Evolutionary conservation across 2,329 filamentous ascomycete genomes (phyloP).

Genomic region (Penicillium capsulatum): DNA sequence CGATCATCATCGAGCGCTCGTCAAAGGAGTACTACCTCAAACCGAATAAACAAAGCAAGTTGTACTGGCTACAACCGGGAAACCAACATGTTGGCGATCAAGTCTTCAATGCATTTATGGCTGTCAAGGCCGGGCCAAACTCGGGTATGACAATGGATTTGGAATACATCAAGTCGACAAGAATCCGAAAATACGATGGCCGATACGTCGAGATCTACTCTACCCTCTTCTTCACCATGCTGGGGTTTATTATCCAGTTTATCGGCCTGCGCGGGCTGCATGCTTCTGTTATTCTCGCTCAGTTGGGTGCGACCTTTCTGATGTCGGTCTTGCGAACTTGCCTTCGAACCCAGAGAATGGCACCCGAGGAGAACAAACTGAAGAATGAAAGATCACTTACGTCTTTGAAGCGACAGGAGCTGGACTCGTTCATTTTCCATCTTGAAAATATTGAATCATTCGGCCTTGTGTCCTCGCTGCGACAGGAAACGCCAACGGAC

Average conservation of each 20-base stretch:
- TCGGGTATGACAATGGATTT: slow-evolving; percentile 15
- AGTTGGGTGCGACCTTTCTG: slow-evolving; percentile 34
- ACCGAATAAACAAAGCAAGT: slow-evolving; percentile 24
- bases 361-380: slow-evolving; percentile 28
- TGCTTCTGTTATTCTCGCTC: slow-evolving; percentile 34
- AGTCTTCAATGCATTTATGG: slow-evolving; percentile 36
- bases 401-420: slow-evolving; percentile 28
- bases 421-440: slow-evolving; percentile 32
- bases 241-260: slow-evolving; percentile 40
- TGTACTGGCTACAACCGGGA: slow-evolving; percentile 41
- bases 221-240: slow-evolving; percentile 25
- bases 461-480: slow-evolving; percentile 8
- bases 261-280: slow-evolving; percentile 38
- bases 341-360: slow-evolving; percentile 32
- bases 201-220: slow-evolving; percentile 18
- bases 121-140: slow-evolving; percentile 20
- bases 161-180: slow-evolving; percentile 29
- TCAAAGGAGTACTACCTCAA: slow-evolving; percentile 27
- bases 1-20: slow-evolving; percentile 33
- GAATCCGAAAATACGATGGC: slow-evolving; percentile 11
- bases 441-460: slow-evolving; percentile 26
- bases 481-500: slow-evolving; percentile 5
- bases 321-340: slow-evolving; percentile 37
- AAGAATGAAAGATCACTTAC: slow-evolving; percentile 18
- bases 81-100: slow-evolving; percentile 38